A percentile compares a stretch with the other conserved stretches of the same genome.
phyloP scores from a whole-genome alignment of 352 stramenopile genomes.

The Phytophthora pseudosyringae region DNA sequence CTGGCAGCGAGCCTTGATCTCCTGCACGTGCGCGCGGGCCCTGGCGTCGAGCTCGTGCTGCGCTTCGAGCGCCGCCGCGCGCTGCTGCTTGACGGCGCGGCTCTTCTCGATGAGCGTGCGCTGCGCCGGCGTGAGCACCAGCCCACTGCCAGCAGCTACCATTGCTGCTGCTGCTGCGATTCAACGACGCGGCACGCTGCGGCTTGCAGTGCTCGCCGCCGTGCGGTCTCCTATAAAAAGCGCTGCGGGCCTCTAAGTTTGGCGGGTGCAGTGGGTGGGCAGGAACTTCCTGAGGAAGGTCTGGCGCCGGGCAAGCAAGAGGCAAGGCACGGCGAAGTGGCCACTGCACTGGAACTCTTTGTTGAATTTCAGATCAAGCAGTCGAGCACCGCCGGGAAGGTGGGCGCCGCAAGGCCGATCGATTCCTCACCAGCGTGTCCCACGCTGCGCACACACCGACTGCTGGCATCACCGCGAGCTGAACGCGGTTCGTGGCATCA shows the following conservation, averaged over 20 bases:
- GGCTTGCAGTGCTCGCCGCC: background rate
- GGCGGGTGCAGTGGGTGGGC: background rate
- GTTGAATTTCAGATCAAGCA: background rate
- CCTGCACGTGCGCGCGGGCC: constrained; percentile 34
- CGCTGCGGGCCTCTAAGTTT: constrained; percentile 18
- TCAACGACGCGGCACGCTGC: background rate
- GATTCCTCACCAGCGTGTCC: constrained; percentile 6
- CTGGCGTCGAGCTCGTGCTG: constrained; percentile 46
- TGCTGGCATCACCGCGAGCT: background rate
- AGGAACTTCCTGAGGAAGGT: background rate
- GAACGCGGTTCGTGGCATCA: background rate
- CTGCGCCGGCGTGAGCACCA: constrained; percentile 61
- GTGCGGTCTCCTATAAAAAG: constrained; percentile 24
- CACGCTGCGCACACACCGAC: background rate
- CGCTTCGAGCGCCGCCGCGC: constrained; percentile 43
- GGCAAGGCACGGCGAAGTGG: background rate
- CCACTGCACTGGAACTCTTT: background rate
- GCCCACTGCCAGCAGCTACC: constrained; percentile 16
- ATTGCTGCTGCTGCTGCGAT: constrained; percentile 11
- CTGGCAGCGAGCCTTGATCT: constrained; percentile 43
- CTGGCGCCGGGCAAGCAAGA: background rate
- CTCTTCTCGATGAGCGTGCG: constrained; percentile 61
- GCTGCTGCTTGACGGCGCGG: constrained; percentile 46
- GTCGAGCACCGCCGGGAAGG: constrained; percentile 24
- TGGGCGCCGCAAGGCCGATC: background rate